Evolutionary conservation across 257 asterid genomes (phyloP).

Genomic region (Plectranthus barbatus): DNA sequence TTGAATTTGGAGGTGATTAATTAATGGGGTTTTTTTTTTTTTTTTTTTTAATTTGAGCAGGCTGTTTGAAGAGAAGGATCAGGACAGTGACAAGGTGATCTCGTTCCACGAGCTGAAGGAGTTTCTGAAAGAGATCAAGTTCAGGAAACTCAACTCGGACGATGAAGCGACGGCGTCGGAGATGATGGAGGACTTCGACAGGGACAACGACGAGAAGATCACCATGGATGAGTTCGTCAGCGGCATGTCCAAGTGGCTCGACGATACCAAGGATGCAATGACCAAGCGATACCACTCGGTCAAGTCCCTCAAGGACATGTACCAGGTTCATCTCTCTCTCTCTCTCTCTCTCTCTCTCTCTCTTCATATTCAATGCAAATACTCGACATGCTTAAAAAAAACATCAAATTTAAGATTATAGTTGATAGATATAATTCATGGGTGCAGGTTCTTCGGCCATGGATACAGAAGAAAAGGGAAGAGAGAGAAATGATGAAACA

Average conservation of each 20-base stretch:
- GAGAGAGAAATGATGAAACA: constrained; percentile 43
- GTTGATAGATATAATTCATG: too few relatives aligned
- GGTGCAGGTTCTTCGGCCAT: constrained; percentile 44
- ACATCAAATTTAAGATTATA: too few relatives aligned
- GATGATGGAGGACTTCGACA: constrained; percentile 40
- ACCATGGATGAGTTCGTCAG: constrained; percentile 43
- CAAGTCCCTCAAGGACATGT: constrained; percentile 39
- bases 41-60: constrained; percentile 26
- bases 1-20: too few relatives aligned
- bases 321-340: constrained; percentile 20
- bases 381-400: too few relatives aligned
- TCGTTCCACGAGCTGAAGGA: constrained; percentile 36
- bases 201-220: constrained; percentile 35
- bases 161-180: constrained; percentile 24
- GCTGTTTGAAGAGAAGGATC: constrained; percentile 37
- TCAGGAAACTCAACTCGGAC: constrained; percentile 18
- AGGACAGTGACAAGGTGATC: constrained; percentile 34
- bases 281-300: constrained; percentile 34
- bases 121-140: constrained; percentile 31
- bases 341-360: too few relatives aligned
- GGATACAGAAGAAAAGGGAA: constrained; percentile 53
- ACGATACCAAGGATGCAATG: constrained; percentile 46
- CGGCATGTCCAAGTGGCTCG: constrained; percentile 52
- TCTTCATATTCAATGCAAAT: too few relatives aligned
- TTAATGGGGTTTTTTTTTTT: too few relatives aligned